These are phyloP conservation scores for Daldinia sp. DNA, from an alignment of 2,329 filamentous ascomycete species.

Conservation along the genomic window DNA sequence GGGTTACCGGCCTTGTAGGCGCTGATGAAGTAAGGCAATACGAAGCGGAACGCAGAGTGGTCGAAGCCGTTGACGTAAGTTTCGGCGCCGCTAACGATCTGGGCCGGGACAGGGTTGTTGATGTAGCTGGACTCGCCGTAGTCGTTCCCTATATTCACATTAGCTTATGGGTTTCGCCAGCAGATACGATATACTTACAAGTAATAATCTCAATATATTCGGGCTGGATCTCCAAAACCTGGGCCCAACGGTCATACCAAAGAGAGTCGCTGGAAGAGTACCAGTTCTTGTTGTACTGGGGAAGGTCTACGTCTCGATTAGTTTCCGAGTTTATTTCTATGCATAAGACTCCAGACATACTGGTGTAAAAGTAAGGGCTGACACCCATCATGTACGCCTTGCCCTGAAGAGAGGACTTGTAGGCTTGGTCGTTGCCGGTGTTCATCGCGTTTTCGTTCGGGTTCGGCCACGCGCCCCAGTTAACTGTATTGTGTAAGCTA, in stretches of 20 bases:
- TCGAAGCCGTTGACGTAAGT: constrained; percentile 60
- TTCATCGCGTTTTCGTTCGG: constrained; percentile 55
- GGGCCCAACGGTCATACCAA: constrained; percentile 68
- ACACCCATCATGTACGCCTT: constrained; percentile 65
- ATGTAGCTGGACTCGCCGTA: constrained; percentile 72
- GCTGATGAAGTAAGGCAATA: constrained; percentile 63
- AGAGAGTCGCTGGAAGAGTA: constrained; percentile 65
- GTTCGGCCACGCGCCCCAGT: constrained; percentile 64
- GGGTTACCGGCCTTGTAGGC: constrained; percentile 61
- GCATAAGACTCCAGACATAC: constrained; percentile 38
- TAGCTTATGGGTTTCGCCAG: constrained; percentile 8
- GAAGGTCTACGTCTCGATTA: constrained; percentile 55
- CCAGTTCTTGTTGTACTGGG: constrained; percentile 64
- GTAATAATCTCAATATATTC: constrained; percentile 67
- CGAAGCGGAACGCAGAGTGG: constrained; percentile 62
- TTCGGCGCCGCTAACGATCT: constrained; percentile 62
- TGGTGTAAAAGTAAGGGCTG: constrained; percentile 57
- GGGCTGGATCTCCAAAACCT: constrained; percentile 63
- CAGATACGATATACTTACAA: constrained; percentile 53
- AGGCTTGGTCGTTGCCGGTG: constrained; percentile 56
- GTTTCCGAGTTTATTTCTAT: not conserved
- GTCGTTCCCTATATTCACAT: constrained; percentile 61
- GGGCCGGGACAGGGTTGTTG: constrained; percentile 57
- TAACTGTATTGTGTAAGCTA: constrained; percentile 53
- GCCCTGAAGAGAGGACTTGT: constrained; percentile 53